Conservation (phyloP, 1,284 basidiomycete genomes). For the Apiotrichum mycotoxinovorans region DNA sequence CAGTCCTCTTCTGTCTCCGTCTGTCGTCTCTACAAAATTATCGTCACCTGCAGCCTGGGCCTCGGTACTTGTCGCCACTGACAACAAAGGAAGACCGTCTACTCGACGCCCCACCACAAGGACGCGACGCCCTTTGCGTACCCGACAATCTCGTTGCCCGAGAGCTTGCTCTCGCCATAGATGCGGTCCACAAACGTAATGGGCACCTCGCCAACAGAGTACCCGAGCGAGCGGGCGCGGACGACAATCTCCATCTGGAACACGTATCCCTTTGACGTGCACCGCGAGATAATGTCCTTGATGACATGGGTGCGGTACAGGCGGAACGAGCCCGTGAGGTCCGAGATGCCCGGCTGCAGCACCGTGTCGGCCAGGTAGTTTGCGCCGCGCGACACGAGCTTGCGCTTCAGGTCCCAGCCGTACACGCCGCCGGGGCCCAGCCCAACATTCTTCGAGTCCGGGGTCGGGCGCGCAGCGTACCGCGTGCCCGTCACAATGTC, state of each 20-base stretch:
- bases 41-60: not conserved
- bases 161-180: conserved; percentile 86
- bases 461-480: conserved; percentile 54
- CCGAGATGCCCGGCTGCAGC: conserved; percentile 75
- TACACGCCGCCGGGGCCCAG: conserved; percentile 71
- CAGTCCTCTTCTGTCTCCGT: conserved; percentile 2
- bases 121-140: conserved; percentile 82
- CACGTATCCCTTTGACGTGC: conserved; percentile 82
- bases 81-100: too few species aligned
- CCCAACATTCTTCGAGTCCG: conserved; percentile 43
- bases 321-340: conserved; percentile 80
- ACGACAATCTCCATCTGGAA: conserved; percentile 99
- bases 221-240: conserved; percentile 73
- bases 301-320: conserved; percentile 74
- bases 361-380: conserved; percentile 81
- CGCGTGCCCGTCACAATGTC: conserved; percentile 91
- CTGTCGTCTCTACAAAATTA: not conserved
- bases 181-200: conserved; percentile 92
- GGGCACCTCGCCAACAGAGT: conserved; percentile 80
- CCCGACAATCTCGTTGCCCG: conserved; percentile 80
- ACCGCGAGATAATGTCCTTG: conserved; percentile 73
- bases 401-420: conserved; percentile 84
- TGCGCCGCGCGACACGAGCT: conserved; percentile 77
- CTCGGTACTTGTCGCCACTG: too few species aligned
- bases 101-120: conserved; percentile 63